phyloP scores from a whole-genome alignment of 1,284 basidiomycete species.

The Puccinia horiana region DNA sequence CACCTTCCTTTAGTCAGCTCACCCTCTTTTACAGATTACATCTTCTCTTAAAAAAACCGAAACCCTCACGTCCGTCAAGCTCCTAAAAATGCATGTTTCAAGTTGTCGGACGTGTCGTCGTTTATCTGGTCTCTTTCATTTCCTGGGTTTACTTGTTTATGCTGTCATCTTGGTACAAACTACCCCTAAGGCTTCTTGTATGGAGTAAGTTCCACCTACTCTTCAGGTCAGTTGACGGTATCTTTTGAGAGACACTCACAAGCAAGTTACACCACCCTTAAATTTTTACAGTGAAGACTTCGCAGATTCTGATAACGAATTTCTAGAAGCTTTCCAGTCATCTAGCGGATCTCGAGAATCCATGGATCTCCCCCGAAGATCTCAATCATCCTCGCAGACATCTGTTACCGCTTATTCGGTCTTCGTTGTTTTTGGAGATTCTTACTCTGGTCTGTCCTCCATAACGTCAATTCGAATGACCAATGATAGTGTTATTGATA shows the following conservation, averaged over 20 bases:
- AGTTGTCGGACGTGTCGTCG: neutral
- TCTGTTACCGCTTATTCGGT: constrained; percentile 23
- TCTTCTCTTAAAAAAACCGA: neutral
- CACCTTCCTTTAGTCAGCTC: neutral
- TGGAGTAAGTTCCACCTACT: neutral
- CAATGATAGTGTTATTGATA: neutral
- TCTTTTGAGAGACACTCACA: neutral
- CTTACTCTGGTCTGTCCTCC: constrained; percentile 34
- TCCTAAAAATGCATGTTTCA: constrained; percentile 8
- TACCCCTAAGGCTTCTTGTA: neutral
- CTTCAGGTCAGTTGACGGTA: neutral
- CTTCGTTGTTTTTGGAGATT: constrained; percentile 46
- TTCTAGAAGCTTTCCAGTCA: neutral
- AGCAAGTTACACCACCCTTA: no score
- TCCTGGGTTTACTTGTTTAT: no score
- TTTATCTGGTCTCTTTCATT: neutral
- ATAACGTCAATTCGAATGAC: neutral
- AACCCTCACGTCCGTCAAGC: neutral
- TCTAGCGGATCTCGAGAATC: neutral
- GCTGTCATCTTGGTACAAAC: neutral
- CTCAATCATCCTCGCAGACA: neutral
- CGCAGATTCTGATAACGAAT: neutral
- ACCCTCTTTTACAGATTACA: neutral
- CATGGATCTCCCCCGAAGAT: neutral
- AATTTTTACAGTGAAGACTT: neutral